Percentiles rank a stretch among this genome's conserved stretches.
phyloP scores from a whole-genome alignment of 805 yeast species.

The Yamadazyma sp. region DNA sequence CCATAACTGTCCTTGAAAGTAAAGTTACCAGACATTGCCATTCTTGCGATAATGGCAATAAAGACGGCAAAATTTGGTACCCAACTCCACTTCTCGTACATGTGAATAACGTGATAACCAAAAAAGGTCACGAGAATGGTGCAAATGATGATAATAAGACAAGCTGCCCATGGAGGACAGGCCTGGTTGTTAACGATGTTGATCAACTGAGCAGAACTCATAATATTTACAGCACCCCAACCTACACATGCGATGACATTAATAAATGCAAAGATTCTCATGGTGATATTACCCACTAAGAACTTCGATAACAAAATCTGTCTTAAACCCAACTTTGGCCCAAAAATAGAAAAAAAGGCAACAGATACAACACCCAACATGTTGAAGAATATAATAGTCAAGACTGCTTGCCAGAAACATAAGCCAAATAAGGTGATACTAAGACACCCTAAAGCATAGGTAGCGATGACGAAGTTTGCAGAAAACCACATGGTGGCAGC shows the following conservation, averaged over 20 bases:
- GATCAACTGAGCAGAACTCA: slow-evolving; percentile 83
- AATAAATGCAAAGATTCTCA: slow-evolving; percentile 74
- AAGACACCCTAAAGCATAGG: slow-evolving; percentile 71
- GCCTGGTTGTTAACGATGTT: slow-evolving; percentile 66
- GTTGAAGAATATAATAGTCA: slow-evolving; percentile 70
- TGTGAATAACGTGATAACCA: slow-evolving; percentile 81
- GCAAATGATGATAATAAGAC: slow-evolving; percentile 64
- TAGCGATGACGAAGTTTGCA: slow-evolving; percentile 84
- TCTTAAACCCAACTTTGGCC: slow-evolving; percentile 81
- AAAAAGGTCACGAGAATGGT: slow-evolving; percentile 77
- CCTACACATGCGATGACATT: slow-evolving; percentile 88
- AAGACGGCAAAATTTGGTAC: slow-evolving; percentile 74
- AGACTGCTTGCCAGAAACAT: slow-evolving; percentile 69
- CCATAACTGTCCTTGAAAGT: slow-evolving; percentile 25
- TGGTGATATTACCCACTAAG: slow-evolving; percentile 71
- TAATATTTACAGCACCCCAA: slow-evolving; percentile 92
- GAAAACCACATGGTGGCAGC: slow-evolving; percentile 91
- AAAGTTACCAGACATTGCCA: slow-evolving; percentile 67
- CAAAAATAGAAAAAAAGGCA: slow-evolving; percentile 80
- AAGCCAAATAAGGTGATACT: slow-evolving; percentile 61
- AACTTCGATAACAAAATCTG: slow-evolving; percentile 82
- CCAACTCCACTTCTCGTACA: slow-evolving; percentile 86
- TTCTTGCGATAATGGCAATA: slow-evolving; percentile 74
- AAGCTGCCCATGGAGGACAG: slow-evolving; percentile 90
- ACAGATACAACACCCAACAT: slow-evolving; percentile 74